Percentiles rank a stretch among this genome's conserved stretches.
Conservation (phyloP, 1,284 basidiomycete genomes). For the Trichosporon inkin region DNA sequence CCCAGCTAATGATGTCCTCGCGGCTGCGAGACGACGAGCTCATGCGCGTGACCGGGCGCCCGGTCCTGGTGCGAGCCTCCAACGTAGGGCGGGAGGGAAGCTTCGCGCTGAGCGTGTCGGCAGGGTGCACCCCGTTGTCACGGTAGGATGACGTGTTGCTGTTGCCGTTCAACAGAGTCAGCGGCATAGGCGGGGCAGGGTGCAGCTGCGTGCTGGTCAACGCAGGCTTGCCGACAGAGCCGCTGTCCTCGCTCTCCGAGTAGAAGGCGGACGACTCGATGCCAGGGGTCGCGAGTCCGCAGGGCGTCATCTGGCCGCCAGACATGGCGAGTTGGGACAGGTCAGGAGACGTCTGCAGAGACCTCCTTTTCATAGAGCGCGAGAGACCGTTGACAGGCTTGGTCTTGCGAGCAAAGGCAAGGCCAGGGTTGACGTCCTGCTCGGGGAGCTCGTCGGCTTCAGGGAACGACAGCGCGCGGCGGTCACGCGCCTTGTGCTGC, state of each 20-base stretch:
- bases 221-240: background rate
- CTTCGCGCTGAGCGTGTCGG: constrained; percentile 17
- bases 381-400: constrained; percentile 21
- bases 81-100: constrained; percentile 19
- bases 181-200: constrained; percentile 11
- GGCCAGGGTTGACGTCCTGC: background rate
- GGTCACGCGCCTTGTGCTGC: constrained; percentile 26
- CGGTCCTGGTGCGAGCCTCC: background rate
- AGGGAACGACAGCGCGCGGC: constrained; percentile 44
- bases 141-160: background rate
- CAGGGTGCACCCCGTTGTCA: background rate
- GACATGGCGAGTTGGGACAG: constrained; percentile 28
- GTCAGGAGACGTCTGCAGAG: constrained; percentile 10
- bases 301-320: constrained; percentile 37
- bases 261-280: constrained; percentile 39
- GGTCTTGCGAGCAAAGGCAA: constrained; percentile 35
- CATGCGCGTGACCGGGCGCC: constrained; percentile 32
- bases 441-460: constrained; percentile 15
- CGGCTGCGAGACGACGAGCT: constrained; percentile 42
- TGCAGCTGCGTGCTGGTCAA: background rate
- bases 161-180: background rate
- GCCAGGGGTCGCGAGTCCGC: background rate
- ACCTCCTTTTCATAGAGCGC: constrained; percentile 14
- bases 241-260: constrained; percentile 39
- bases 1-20: constrained; percentile 48